Evolutionary conservation across 2,329 filamentous ascomycete genomes (phyloP), one percentile per base, ranked within the genome.

Genomic region (Scedosporium aurantiacum): DNA sequence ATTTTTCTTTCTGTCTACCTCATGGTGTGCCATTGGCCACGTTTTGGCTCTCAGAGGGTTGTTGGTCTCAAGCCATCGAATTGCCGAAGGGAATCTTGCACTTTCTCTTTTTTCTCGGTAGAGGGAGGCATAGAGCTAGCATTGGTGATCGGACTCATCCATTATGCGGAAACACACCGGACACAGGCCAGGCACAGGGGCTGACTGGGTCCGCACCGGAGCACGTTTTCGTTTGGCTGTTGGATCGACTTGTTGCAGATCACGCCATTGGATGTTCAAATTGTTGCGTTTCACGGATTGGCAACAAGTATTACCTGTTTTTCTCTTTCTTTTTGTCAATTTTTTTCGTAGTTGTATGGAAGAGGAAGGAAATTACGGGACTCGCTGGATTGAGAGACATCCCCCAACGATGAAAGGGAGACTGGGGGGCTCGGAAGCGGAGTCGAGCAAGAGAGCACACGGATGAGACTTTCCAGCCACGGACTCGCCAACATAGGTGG

Each of bases 271-370:
- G 43, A 25, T 60, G 41, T 40, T 52, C 23, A 6, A 50, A n/a
- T 25, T 18, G 16, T 50, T 21, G 43, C 27, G 16, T 37, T 23
- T 21, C n/a, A 37, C 18, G 43, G 16, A 47, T 47, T 18, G 18
- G 25, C 21, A 25, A 32, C 25, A 60, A 25, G 43, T 54, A 32
- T 28, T 57, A 16, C n/a, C 52, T 14, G 14, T 40, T 18, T n/a
- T 27, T 21, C 67, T 64, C 60, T 37, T 37, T 10, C 8, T 37
- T 47, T 47, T 47, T 47, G 43, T 47, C n/a, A 47, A 47, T 47
- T n/a, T 21, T 21, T 14, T 47, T 18, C 16, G n/a, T n/a, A n/a
- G n/a, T 47, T 18, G 32, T 47, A 47, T 21, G 43, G 43, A 21
- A 47, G 43, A 47, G 16, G n/a, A 21, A 47, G n/a, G 18, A 18